These are phyloP conservation scores for Carex littledalei DNA, from an alignment of 176 grass and related monocot genomes.

Conservation along the genomic window DNA sequence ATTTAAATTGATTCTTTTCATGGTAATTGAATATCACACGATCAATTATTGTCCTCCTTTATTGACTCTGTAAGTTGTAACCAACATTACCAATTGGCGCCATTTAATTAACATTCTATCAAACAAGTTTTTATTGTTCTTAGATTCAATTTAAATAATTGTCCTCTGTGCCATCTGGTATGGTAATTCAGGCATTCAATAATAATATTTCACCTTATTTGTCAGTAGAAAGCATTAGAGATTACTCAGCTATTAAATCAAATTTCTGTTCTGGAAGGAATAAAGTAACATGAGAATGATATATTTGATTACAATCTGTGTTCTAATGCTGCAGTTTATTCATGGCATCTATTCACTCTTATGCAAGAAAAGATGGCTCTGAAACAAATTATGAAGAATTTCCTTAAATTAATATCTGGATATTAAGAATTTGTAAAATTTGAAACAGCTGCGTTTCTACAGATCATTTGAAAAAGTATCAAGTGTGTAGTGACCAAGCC, in stretches of 20 bases:
- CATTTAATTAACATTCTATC: not conserved
- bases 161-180: not conserved
- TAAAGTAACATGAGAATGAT: not conserved
- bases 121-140: not conserved
- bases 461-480: conserved; percentile 35
- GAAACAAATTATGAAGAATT: not conserved
- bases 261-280: not conserved
- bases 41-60: not conserved
- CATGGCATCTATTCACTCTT: not conserved
- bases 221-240: not conserved
- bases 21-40: not conserved
- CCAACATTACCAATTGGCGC: not conserved
- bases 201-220: not conserved
- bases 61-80: not conserved
- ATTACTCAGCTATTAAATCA: not conserved
- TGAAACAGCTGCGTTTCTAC: conserved; percentile 20
- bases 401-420: not conserved
- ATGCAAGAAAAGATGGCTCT: not conserved
- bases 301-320: not conserved
- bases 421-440: not conserved
- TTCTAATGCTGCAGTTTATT: not conserved
- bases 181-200: not conserved
- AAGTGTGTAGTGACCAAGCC: conserved; percentile 60
- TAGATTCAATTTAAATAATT: not conserved
- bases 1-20: not conserved